Conservation (phyloP, 2,329 filamentous ascomycete species). For the Kalaharituber pfeilii region DNA sequence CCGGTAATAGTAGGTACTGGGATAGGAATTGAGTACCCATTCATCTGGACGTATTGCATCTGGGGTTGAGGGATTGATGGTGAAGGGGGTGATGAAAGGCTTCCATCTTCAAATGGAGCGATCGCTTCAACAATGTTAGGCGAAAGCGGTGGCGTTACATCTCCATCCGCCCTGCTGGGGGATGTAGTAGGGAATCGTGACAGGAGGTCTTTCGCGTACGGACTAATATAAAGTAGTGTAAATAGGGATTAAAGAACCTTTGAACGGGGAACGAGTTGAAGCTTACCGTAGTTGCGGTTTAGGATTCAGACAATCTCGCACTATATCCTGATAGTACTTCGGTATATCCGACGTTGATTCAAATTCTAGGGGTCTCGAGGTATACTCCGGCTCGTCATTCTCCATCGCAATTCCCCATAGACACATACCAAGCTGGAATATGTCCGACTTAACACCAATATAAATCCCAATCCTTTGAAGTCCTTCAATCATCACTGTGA, state of each 20-base stretch:
- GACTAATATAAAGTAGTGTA: not conserved
- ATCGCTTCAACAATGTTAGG: not conserved
- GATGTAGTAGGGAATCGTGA: not conserved
- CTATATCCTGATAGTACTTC: constrained; percentile 57
- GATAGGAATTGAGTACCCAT: not conserved
- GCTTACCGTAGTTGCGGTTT: constrained; percentile 38
- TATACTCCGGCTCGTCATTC: constrained; percentile 74
- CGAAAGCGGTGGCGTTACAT: not conserved
- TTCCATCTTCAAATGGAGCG: not conserved
- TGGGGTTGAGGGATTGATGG: not conserved
- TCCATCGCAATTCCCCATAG: constrained; percentile 79
- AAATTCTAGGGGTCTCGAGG: constrained; percentile 50
- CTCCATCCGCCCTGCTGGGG: not conserved
- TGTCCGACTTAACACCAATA: constrained; percentile 91
- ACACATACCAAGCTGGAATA: constrained; percentile 94
- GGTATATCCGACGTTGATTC: constrained; percentile 47
- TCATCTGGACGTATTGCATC: not conserved
- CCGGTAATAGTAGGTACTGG: not conserved
- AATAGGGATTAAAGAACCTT: no score
- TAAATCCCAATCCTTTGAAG: constrained; percentile 90
- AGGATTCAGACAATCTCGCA: constrained; percentile 58
- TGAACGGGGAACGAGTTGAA: no score
- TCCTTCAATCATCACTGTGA: constrained; percentile 65
- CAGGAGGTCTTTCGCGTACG: not conserved
- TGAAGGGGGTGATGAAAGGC: not conserved